These are phyloP conservation scores for Piedraia hortae DNA, from an alignment of 2,329 filamentous ascomycete genomes.

Conservation along the genomic window DNA sequence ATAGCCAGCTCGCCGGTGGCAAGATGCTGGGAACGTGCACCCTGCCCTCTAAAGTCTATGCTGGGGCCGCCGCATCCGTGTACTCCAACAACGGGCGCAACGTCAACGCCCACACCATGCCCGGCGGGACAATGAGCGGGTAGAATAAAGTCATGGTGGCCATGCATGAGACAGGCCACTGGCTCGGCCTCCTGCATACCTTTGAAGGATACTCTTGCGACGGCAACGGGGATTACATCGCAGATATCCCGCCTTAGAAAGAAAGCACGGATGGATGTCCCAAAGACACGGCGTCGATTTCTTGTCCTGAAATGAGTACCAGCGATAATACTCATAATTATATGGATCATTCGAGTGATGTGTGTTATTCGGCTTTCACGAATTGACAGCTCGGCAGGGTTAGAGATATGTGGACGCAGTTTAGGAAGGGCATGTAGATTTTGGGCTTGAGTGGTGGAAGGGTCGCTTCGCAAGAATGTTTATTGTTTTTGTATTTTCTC, in stretches of 20 bases:
- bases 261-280: conserved; percentile 28
- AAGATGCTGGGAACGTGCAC: conserved; percentile 30
- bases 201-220: conserved; percentile 20
- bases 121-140: conserved; percentile 20
- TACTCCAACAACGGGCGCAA: conserved; percentile 30
- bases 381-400: conserved; percentile 23
- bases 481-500: too few species aligned
- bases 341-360: conserved; percentile 31
- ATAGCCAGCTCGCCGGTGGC: conserved; percentile 21
- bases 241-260: conserved; percentile 17
- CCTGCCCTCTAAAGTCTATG: conserved; percentile 15
- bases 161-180: conserved; percentile 22
- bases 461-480: too few species aligned
- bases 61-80: conserved; percentile 8
- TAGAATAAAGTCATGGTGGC: conserved; percentile 22
- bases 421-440: conserved; percentile 9
- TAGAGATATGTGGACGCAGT: conserved; percentile 23
- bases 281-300: conserved; percentile 19
- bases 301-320: too few species aligned
- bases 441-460: background rate
- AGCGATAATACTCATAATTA: too few species aligned
- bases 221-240: conserved; percentile 19
- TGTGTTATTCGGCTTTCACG: conserved; percentile 27
- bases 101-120: conserved; percentile 29
- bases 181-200: conserved; percentile 20